Conservation (phyloP, 345 rosid species). For the Diplotaxis tenuifolia region DNA sequence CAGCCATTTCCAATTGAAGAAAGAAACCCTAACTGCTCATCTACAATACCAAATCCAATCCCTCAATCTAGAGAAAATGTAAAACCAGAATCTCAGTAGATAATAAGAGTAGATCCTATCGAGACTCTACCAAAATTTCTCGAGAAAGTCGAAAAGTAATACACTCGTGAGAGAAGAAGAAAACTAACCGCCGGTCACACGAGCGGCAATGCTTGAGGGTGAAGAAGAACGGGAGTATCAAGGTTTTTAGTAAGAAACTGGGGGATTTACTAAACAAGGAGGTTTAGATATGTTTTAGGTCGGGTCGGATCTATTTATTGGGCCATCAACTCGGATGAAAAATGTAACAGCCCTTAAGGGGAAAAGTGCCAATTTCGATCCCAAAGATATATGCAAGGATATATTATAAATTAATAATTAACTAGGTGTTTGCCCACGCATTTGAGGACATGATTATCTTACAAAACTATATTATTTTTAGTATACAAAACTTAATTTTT, state of each 20-base stretch:
- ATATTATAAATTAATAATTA: too few relatives aligned
- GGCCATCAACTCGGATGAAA: not conserved
- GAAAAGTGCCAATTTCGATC: too few relatives aligned
- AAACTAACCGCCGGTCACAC: conserved; percentile 20
- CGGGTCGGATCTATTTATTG: conserved; percentile 20
- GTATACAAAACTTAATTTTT: too few relatives aligned
- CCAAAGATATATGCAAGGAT: too few relatives aligned
- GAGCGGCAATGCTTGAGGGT: conserved; percentile 21
- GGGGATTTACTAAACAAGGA: not conserved
- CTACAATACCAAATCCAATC: conserved; percentile 19
- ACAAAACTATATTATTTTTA: too few relatives aligned
- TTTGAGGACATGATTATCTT: too few relatives aligned
- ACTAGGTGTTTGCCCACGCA: too few relatives aligned
- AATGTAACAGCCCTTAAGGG: conserved; percentile 1
- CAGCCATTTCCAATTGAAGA: conserved; percentile 41
- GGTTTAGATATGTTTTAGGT: conserved; percentile 1
- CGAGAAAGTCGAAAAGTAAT: not conserved
- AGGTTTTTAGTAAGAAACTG: not conserved
- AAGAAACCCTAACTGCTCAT: conserved; percentile 11
- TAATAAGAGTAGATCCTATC: not conserved
- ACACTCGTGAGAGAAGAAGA: not conserved
- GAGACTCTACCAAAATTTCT: not conserved
- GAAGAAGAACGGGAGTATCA: not conserved
- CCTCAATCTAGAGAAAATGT: not conserved
- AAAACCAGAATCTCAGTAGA: not conserved